These are phyloP conservation scores for Candida vartiovaarae DNA, from an alignment of 805 yeast genomes.

Conservation along the genomic window DNA sequence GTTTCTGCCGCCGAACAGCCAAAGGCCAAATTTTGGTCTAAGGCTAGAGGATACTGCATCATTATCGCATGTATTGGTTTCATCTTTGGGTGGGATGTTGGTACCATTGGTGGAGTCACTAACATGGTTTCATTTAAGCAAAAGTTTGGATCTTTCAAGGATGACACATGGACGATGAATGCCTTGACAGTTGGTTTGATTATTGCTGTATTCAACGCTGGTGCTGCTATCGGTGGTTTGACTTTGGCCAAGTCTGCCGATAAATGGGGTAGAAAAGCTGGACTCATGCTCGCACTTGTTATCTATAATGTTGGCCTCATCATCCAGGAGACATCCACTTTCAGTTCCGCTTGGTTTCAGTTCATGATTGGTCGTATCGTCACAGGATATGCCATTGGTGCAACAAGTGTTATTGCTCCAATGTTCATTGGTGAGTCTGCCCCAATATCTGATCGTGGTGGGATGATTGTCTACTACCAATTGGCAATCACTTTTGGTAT, in stretches of 20 bases:
- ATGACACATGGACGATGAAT: constrained; percentile 30
- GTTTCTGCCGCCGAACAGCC: too few relatives aligned
- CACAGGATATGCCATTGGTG: constrained; percentile 75
- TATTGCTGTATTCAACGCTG: constrained; percentile 54
- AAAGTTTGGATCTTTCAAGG: constrained; percentile 42
- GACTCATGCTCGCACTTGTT: constrained; percentile 44
- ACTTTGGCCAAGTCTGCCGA: constrained; percentile 51
- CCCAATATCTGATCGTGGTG: constrained; percentile 63
- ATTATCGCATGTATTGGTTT: constrained; percentile 63
- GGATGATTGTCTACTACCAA: constrained; percentile 66
- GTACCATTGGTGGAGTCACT: constrained; percentile 68
- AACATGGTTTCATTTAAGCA: constrained; percentile 49
- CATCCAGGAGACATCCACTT: constrained; percentile 47
- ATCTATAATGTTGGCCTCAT: constrained; percentile 56
- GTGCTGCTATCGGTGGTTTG: constrained; percentile 67
- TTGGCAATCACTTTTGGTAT: constrained; percentile 67
- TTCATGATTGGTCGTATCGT: constrained; percentile 56
- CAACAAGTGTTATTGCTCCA: constrained; percentile 69
- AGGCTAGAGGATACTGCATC: constrained; percentile 16
- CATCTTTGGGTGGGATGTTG: constrained; percentile 73
- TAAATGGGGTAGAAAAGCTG: constrained; percentile 50
- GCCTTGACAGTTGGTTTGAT: constrained; percentile 45
- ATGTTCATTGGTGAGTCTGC: constrained; percentile 64
- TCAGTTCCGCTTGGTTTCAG: constrained; percentile 46
- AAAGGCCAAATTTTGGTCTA: background rate